phyloP scores from a whole-genome alignment of 139 green algal species.

The Chlorella sp. region DNA sequence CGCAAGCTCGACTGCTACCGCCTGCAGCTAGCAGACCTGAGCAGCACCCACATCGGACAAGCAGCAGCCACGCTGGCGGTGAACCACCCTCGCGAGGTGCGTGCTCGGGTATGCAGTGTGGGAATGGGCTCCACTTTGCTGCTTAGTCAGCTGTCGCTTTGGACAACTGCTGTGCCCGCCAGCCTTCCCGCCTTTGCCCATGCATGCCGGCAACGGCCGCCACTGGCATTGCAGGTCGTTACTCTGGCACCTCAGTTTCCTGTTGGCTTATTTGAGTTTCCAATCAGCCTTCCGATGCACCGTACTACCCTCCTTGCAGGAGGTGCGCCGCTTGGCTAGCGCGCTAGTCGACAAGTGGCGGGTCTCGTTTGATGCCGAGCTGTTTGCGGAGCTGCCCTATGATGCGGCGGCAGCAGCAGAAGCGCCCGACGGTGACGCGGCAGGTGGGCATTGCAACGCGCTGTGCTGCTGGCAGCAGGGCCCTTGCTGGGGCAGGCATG shows the following conservation, averaged over 20 bases:
- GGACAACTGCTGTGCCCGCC: not conserved
- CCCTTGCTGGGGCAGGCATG: too few relatives aligned
- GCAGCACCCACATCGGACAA: conserved; percentile 15
- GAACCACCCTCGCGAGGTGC: conserved; percentile 7
- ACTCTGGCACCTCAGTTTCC: too few relatives aligned
- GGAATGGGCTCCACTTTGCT: too few relatives aligned
- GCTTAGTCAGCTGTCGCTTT: too few relatives aligned
- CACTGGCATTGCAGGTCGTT: too few relatives aligned
- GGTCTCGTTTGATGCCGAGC: not conserved
- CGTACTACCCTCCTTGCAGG: not conserved
- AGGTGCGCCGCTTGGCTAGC: conserved; percentile 9
- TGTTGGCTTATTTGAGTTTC: too few relatives aligned
- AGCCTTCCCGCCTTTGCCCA: not conserved
- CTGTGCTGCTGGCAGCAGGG: too few relatives aligned
- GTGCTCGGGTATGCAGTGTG: not conserved
- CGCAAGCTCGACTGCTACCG: conserved; percentile 36
- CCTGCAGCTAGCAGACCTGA: conserved; percentile 31
- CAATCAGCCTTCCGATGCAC: too few relatives aligned
- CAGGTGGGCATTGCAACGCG: too few relatives aligned
- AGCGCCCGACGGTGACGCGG: conserved; percentile 21
- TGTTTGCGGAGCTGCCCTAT: conserved; percentile 21
- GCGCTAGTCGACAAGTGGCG: conserved; percentile 33
- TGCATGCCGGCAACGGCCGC: too few relatives aligned
- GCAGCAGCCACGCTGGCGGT: conserved; percentile 6
- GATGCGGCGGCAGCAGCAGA: conserved; percentile 7